Base-by-base conservation (phyloP, 2,329 filamentous ascomycete species). In the Penicillium sumatraense region DNA sequence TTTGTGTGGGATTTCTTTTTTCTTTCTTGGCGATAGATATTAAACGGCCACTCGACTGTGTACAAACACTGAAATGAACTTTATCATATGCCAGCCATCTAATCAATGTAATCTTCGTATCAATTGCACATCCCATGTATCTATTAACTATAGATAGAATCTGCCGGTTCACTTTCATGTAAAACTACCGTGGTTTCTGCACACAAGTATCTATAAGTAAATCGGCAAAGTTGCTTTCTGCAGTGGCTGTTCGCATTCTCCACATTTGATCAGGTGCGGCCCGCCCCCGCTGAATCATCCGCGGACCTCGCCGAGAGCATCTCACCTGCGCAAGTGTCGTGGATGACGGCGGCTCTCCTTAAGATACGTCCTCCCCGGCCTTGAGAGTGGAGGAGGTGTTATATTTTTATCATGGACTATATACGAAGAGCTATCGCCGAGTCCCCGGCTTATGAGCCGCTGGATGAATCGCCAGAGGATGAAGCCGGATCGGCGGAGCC, bases 401-500 rank as follows among this genome's bases (percentile, higher is more conserved):
- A 23, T 26, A 8, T 7, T 9, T 26, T 24, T 21, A 27, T 24
- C 21, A 75, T 76, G 73, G 67, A 73, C 45, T 68, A 72, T 50
- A 58, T 77, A 27, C 68, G 71, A 54, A 65, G 62, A 52, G 60
- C 75, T 51, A 61, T 76, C 27, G 57, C 62, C 35, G 67, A 68
- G 18, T 64, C 66, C 35, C 63, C 58, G 41, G 65, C 67, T 23
- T 72, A 72, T 56, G 68, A 72, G 60, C 67, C 64, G 38, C 66
- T 72, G 35, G 62, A 65, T 14, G 67, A 69, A 42, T 62, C 61
- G 18, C 57, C 57, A 49, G 60, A 65, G 9, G 66, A 72, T 41
- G 63, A 68, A 18, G 71, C 73, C 13, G 70, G 73, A 62, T 67
- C 49, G 53, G 61, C 44, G 38, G 55, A 51, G 51, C 51, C 50